These are phyloP conservation scores for Cryptosporidium ryanae DNA, from an alignment of 169 alveolate genomes.

Conservation along the genomic window DNA sequence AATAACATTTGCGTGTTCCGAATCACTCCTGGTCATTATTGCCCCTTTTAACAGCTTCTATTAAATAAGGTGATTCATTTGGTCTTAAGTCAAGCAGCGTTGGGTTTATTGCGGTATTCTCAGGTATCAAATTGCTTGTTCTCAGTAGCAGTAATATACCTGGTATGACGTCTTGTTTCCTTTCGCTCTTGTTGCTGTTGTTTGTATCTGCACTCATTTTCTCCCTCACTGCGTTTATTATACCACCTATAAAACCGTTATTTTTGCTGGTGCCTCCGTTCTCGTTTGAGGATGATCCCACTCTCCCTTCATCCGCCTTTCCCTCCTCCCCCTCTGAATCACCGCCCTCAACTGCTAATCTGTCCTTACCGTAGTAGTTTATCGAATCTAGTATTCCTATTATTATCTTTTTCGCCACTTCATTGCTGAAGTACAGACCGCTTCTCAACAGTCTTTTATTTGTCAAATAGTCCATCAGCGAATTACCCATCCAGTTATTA, in stretches of 20 bases:
- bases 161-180: conserved; percentile 2
- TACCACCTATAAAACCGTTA: neutral
- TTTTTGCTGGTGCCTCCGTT: conserved; percentile 24
- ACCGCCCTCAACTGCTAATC: neutral
- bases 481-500: conserved; percentile 56
- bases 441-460: conserved; percentile 8
- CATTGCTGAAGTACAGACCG: neutral
- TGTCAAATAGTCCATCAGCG: conserved; percentile 39
- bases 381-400: conserved; percentile 23
- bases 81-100: conserved; percentile 21
- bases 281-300: too few relatives aligned
- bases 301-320: too few relatives aligned
- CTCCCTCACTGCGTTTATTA: neutral
- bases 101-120: conserved; percentile 46
- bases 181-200: neutral
- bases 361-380: neutral
- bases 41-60: conserved; percentile 24
- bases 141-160: conserved; percentile 37
- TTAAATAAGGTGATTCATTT: conserved; percentile 68
- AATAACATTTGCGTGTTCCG: too few relatives aligned
- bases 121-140: conserved; percentile 58
- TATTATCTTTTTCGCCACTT: conserved; percentile 25
- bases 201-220: neutral
- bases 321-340: neutral
- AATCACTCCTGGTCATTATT: conserved; percentile 1